Evolutionary conservation across 176 grass and related monocot genomes (phyloP).

Genomic region (Bolboschoenus planiculmis): DNA sequence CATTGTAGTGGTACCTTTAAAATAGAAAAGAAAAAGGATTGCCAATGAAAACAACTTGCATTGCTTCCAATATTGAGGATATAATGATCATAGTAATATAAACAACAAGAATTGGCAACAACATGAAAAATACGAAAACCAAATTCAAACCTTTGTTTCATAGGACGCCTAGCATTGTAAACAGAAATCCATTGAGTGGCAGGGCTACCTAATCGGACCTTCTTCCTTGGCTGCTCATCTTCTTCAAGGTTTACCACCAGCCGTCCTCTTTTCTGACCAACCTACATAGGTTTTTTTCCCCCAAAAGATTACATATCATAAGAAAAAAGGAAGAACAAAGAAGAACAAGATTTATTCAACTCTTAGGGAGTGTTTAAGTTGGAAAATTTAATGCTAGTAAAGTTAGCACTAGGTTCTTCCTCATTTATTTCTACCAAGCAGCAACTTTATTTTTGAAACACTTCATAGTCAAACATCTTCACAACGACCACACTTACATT

Average conservation of each 20-base stretch:
- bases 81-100: neutral
- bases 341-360: neutral
- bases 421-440: neutral
- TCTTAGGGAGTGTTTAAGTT: neutral
- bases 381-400: neutral
- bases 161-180: slow-evolving; percentile 71
- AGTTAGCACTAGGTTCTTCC: neutral
- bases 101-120: slow-evolving; percentile 14
- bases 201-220: slow-evolving; percentile 56
- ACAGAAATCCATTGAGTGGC: slow-evolving; percentile 87
- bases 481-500: neutral
- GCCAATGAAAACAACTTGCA: slow-evolving; percentile 11
- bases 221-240: slow-evolving; percentile 78
- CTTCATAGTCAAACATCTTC: neutral
- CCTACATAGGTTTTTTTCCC: slow-evolving; percentile 21
- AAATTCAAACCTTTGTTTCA: slow-evolving; percentile 75
- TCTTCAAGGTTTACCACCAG: slow-evolving; percentile 57
- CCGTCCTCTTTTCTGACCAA: slow-evolving; percentile 82
- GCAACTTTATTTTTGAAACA: neutral
- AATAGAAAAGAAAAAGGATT: neutral
- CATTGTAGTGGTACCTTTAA: slow-evolving; percentile 91
- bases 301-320: slow-evolving; percentile 6
- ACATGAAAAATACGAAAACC: neutral
- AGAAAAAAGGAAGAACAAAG: neutral
- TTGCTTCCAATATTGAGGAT: neutral